Evolutionary conservation across 108 stramenopile genomes (phyloP).

Genomic region (Cyclostephanos invisitatus): DNA sequence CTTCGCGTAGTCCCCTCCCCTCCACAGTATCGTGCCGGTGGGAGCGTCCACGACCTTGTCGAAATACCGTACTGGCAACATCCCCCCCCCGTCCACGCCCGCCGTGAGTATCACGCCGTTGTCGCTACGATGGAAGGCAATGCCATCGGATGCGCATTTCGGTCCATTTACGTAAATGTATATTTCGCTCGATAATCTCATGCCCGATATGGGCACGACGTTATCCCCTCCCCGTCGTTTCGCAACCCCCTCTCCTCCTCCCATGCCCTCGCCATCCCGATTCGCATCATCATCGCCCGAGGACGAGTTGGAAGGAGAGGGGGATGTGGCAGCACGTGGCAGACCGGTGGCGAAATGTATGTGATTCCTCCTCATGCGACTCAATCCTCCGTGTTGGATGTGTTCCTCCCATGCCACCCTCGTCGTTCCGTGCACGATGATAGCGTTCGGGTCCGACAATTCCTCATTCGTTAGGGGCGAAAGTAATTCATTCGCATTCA

Average conservation of each 20-base stretch:
- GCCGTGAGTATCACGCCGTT: constrained; percentile 80
- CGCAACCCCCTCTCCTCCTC: constrained; percentile 16
- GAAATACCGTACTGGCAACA: constrained; percentile 69
- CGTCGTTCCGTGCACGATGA: constrained; percentile 79
- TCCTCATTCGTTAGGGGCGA: constrained; percentile 53
- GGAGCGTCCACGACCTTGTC: constrained; percentile 56
- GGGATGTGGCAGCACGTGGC: constrained; percentile 17
- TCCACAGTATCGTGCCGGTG: constrained; percentile 39
- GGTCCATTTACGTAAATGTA: constrained; percentile 69
- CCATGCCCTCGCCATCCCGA: no score
- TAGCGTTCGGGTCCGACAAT: constrained; percentile 34
- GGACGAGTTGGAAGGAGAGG: no score
- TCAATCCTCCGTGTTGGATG: constrained; percentile 64
- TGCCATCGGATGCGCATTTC: constrained; percentile 63
- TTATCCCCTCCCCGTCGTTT: neutral
- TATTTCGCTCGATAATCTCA: constrained; percentile 65
- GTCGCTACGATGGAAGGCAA: constrained; percentile 67
- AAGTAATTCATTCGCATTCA: constrained; percentile 60
- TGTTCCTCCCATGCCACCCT: constrained; percentile 60
- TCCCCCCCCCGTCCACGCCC: constrained; percentile 63
- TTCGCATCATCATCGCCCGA: neutral
- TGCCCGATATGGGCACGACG: constrained; percentile 73
- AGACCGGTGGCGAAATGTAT: constrained; percentile 84
- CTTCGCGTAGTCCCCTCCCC: neutral
- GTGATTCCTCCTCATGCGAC: constrained; percentile 74